These are phyloP conservation scores for Fagopyrum homotropicum DNA, from an alignment of 148 eudicot genomes.

Conservation along the genomic window DNA sequence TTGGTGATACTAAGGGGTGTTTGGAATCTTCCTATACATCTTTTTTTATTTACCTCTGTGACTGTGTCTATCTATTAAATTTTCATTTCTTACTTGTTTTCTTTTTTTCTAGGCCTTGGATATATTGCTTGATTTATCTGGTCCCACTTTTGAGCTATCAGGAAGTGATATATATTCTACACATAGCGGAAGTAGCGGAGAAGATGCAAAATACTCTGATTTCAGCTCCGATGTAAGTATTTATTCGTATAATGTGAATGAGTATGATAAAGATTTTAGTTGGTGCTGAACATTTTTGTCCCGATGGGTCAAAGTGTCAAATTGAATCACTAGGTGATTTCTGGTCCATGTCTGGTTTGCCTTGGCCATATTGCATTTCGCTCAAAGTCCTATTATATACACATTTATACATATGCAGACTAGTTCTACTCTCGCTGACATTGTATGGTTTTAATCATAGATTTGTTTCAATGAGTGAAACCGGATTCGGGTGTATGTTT, in stretches of 20 bases:
- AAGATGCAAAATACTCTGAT: constrained; percentile 32
- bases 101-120: constrained; percentile 37
- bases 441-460: too few species aligned
- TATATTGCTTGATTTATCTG: constrained; percentile 68
- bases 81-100: not conserved
- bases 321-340: not conserved
- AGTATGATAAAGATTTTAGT: not conserved
- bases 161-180: constrained; percentile 29
- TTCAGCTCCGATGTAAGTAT: constrained; percentile 49
- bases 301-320: not conserved
- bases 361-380: not conserved
- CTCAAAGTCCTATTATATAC: not conserved
- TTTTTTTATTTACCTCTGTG: not conserved
- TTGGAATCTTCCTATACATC: not conserved
- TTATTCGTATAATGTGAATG: not conserved
- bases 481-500: not conserved
- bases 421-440: not conserved
- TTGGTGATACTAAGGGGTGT: not conserved
- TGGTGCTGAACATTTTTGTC: not conserved
- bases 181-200: constrained; percentile 27
- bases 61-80: not conserved
- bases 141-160: constrained; percentile 36
- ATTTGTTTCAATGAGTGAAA: too few species aligned
- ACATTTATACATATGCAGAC: not conserved
- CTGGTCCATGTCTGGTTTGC: not conserved